Conservation (phyloP, 2,329 filamentous ascomycete species). For the Sarocladium strictum region DNA sequence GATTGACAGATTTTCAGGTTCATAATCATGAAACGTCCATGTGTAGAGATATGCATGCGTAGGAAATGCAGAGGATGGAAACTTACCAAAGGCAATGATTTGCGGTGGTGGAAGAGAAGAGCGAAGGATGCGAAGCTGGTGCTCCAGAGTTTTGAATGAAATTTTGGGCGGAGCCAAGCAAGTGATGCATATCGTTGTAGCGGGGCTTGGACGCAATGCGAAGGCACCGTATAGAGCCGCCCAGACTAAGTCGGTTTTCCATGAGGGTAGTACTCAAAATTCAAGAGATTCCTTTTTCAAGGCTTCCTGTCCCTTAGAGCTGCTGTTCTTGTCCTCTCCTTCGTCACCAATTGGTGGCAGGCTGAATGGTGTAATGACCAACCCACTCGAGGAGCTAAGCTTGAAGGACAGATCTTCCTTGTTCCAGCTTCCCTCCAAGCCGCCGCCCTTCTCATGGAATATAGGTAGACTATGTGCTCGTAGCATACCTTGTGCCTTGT, state of each 20-base stretch:
- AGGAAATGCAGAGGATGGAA: background rate
- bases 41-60: constrained; percentile 11
- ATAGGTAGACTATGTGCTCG: constrained; percentile 78
- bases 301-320: constrained; percentile 29
- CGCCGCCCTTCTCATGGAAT: constrained; percentile 82
- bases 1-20: constrained; percentile 53
- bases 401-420: constrained; percentile 89
- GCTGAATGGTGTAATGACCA: constrained; percentile 83
- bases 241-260: no score
- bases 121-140: constrained; percentile 1
- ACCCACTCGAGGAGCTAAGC: constrained; percentile 70
- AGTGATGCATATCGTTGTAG: constrained; percentile 4
- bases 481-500: constrained; percentile 73
- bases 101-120: constrained; percentile 7
- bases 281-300: constrained; percentile 62
- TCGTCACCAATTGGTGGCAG: constrained; percentile 82
- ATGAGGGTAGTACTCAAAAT: constrained; percentile 57
- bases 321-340: constrained; percentile 23
- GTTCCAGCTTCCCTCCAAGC: constrained; percentile 58
- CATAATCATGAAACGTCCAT: constrained; percentile 39
- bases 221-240: no score
- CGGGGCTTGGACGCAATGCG: background rate
- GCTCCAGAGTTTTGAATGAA: constrained; percentile 1
- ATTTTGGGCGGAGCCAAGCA: constrained; percentile 7
- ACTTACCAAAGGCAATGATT: constrained; percentile 12